These are phyloP conservation scores for Glonium stellatum DNA, from an alignment of 495 filamentous ascomycete genomes.

Conservation along the genomic window DNA sequence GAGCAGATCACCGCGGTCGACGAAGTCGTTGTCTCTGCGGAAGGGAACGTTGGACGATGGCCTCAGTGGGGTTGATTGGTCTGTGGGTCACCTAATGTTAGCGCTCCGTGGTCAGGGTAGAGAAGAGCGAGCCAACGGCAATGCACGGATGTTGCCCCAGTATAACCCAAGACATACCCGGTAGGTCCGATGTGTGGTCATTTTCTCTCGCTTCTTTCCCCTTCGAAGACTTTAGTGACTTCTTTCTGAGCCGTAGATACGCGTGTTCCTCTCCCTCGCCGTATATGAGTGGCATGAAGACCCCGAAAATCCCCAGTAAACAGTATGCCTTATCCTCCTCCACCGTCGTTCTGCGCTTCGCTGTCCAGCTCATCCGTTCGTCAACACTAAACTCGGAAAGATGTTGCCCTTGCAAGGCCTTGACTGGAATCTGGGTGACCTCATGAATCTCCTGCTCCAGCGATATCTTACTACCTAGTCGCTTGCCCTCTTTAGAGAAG, in stretches of 20 bases:
- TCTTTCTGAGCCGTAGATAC: slow-evolving; percentile 9
- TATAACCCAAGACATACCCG: slow-evolving; percentile 1
- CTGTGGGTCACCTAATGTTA: slow-evolving; percentile 2
- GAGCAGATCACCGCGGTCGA: slow-evolving; percentile 39
- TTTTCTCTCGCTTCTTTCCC: not conserved
- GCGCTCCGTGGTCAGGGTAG: slow-evolving; percentile 2
- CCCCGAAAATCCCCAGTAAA: slow-evolving; percentile 16
- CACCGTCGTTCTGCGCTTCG: slow-evolving; percentile 14
- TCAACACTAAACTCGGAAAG: slow-evolving; percentile 11
- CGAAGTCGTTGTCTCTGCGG: slow-evolving; percentile 36
- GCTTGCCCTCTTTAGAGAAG: slow-evolving; percentile 18
- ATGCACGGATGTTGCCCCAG: not conserved
- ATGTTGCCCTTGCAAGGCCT: slow-evolving; percentile 15
- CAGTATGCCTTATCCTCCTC: slow-evolving; percentile 15
- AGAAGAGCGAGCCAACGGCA: not conserved
- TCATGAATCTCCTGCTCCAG: slow-evolving; percentile 20
- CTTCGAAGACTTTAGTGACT: slow-evolving; percentile 2
- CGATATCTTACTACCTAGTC: slow-evolving; percentile 19
- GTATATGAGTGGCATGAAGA: slow-evolving; percentile 15
- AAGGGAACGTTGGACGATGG: slow-evolving; percentile 35
- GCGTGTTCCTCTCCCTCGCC: slow-evolving; percentile 19
- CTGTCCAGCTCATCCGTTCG: slow-evolving; percentile 22
- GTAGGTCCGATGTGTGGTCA: slow-evolving; percentile 1
- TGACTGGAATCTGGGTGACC: slow-evolving; percentile 15
- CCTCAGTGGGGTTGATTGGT: slow-evolving; percentile 3